Percentiles rank a stretch among this genome's conserved stretches.
Evolutionary conservation across 345 rosid genomes (phyloP).

Genomic region (Microthlaspi erraticum): DNA sequence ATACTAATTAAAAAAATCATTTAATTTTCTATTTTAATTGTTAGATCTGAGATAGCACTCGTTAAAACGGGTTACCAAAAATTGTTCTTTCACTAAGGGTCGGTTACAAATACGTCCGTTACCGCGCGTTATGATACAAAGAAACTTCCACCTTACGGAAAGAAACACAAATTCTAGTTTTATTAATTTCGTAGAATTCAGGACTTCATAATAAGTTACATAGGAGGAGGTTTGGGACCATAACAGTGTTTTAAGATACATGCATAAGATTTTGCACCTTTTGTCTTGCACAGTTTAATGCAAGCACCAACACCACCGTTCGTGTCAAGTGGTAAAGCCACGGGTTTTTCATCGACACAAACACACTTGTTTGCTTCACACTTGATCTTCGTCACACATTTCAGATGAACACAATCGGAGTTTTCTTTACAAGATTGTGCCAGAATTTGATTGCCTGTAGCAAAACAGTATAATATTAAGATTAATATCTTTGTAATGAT

Average conservation of each 20-base stretch:
- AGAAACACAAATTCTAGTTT: too few relatives aligned
- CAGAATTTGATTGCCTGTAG: conserved; percentile 6
- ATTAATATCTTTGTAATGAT: neutral
- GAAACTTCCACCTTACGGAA: too few relatives aligned
- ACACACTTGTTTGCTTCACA: conserved; percentile 2
- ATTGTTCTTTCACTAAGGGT: too few relatives aligned
- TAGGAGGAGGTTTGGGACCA: conserved; percentile 17
- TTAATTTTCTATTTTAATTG: too few relatives aligned
- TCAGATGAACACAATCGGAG: conserved; percentile 13
- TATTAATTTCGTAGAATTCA: too few relatives aligned
- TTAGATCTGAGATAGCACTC: too few relatives aligned
- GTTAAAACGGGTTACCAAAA: too few relatives aligned
- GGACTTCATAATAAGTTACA: too few relatives aligned
- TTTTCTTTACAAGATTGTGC: neutral
- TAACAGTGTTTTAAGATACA: conserved; percentile 15
- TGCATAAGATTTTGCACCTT: conserved; percentile 24
- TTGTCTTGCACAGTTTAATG: neutral
- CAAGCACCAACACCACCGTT: conserved; percentile 16
- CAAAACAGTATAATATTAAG: neutral
- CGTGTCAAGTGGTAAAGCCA: neutral
- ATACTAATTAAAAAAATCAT: too few relatives aligned
- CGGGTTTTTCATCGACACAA: neutral
- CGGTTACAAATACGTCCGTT: too few relatives aligned
- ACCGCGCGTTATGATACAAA: too few relatives aligned
- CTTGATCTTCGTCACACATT: conserved; percentile 2